Base-by-base conservation (phyloP, 495 filamentous ascomycete species). In the Platismatia glauca region DNA sequence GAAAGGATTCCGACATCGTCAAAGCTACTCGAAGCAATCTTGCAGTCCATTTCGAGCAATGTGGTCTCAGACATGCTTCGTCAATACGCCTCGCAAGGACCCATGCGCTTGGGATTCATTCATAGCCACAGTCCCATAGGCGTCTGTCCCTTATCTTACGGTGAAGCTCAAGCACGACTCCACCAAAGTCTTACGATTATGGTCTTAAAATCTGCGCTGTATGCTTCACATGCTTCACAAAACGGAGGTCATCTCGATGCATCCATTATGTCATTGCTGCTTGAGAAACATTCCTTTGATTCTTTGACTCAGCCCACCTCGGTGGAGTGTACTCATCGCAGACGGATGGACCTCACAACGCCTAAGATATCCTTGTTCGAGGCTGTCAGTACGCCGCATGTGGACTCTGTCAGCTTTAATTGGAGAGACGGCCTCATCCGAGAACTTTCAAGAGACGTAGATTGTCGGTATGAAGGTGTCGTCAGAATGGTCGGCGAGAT, bases 401-500 rank as follows among this genome's bases (percentile, higher is more conserved):
- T 34, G 18, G 34, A 58, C 7, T 63, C 58, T 15, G 57, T 62
- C 34, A 75, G 70, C 35, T 66, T 72, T 43, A 70, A 81, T 60
- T 84, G 80, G 82, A 77, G 73, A 61, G 64, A 69, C 16, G 71
- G 68, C 2, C 60, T 85, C 7, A 66, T 70, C 3, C 68, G 74
- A 18, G 66, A 72, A 2, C 67, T 79, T 27, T 69, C 71, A 39
- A 69, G 69, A 46, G 73, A 71, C 66, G 70, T 76, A 12, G 66
- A 67, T 3, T 61, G 67, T 31, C 72, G 74, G 29, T 73, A 78
- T 16, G 70, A 79, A 18, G 66, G 62, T 31, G 69, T 83, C 33
- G 70, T 84, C 29, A 73, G 73, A 29, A 78, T 75, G 41, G 72
- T 85, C 9, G 77, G 77, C 48, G 73, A 78, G 20, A 72, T 79